phyloP scores from a whole-genome alignment of 495 filamentous ascomycete species.

The Durotheca rogersii region DNA sequence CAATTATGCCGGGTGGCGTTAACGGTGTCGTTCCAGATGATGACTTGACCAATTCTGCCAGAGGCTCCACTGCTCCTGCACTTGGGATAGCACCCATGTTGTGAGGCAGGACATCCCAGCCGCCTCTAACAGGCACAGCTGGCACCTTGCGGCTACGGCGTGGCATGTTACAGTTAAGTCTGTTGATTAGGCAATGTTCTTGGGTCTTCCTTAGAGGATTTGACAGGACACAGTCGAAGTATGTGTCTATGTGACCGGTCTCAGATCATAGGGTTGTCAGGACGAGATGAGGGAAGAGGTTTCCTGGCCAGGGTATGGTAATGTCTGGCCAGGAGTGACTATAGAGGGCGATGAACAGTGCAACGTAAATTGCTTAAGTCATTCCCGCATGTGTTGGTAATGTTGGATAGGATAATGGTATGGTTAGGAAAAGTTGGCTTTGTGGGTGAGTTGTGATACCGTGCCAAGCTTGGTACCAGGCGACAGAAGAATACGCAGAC shows the following conservation, averaged over 20 bases:
- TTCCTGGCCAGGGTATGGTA: too few species aligned
- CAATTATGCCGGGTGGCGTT: neutral
- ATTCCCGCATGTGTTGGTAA: neutral
- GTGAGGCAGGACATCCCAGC: slow-evolving; percentile 42
- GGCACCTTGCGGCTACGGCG: slow-evolving; percentile 8
- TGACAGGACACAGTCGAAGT: too few species aligned
- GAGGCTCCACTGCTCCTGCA: neutral
- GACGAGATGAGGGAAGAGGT: too few species aligned
- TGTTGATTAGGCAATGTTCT: too few species aligned
- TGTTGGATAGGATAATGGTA: neutral
- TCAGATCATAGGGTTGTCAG: too few species aligned
- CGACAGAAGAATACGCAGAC: too few species aligned
- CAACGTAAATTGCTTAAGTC: neutral
- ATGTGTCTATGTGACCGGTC: too few species aligned
- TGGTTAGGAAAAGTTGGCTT: too few species aligned
- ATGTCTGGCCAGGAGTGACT: neutral
- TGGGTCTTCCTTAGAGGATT: too few species aligned
- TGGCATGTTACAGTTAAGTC: slow-evolving; percentile 20
- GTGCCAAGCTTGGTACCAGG: too few species aligned
- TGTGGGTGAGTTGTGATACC: too few species aligned
- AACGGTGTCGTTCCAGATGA: neutral
- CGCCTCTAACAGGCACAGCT: slow-evolving; percentile 31
- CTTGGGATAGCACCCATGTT: slow-evolving; percentile 36
- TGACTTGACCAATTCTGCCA: neutral
- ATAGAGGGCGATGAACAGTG: neutral